These are phyloP conservation scores for Catharanthus roseus DNA, from an alignment of 257 asterid genomes.

Conservation along the genomic window DNA sequence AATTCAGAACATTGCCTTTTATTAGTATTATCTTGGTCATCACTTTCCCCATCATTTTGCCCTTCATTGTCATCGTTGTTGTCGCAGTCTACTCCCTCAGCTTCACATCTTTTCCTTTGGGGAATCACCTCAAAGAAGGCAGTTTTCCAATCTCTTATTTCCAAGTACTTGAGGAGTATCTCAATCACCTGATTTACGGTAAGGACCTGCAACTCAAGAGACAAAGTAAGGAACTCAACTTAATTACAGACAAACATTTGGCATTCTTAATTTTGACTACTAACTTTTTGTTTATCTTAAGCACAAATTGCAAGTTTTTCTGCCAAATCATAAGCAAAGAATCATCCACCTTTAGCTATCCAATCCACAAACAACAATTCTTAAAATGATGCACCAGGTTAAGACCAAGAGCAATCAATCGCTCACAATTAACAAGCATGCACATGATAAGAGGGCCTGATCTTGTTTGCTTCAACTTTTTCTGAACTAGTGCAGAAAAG, in stretches of 20 bases:
- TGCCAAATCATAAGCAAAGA: background rate
- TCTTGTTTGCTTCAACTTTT: background rate
- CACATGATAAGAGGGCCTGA: background rate
- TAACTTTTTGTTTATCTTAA: background rate
- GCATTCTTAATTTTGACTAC: too few species aligned
- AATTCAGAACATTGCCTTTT: constrained; percentile 60
- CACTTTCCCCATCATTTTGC: constrained; percentile 25
- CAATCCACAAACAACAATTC: too few species aligned
- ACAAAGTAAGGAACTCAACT: background rate
- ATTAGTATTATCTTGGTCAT: constrained; percentile 28
- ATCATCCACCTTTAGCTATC: background rate
- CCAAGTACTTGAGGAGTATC: constrained; percentile 77
- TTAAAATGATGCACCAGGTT: too few species aligned
- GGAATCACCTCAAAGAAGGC: constrained; percentile 86
- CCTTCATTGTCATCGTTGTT: constrained; percentile 33
- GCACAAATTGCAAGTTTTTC: background rate
- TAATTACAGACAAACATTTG: too few species aligned
- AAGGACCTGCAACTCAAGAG: constrained; percentile 53
- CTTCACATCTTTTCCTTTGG: constrained; percentile 72
- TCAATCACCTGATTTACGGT: constrained; percentile 93
- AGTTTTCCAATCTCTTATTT: constrained; percentile 71
- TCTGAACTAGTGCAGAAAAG: background rate
- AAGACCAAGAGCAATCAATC: background rate
- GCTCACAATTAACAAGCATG: background rate
- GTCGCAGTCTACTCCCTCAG: constrained; percentile 25